Evolutionary conservation across 2,329 filamentous ascomycete genomes (phyloP).

Genomic region (Fusarium nanum): DNA sequence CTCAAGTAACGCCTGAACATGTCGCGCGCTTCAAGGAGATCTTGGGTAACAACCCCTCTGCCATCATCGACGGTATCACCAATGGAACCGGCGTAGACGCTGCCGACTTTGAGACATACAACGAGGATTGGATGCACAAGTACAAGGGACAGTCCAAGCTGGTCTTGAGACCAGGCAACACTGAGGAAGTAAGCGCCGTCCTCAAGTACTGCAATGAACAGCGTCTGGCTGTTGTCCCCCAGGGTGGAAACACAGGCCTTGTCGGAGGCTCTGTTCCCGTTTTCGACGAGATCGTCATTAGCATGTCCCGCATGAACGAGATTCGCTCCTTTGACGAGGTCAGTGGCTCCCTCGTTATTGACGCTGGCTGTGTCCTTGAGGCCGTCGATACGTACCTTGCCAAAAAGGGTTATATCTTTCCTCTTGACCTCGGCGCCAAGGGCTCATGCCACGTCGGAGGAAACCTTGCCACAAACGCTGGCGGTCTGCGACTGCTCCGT

Average conservation of each 20-base stretch:
- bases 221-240: conserved; percentile 91
- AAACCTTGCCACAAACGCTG: conserved; percentile 95
- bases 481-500: conserved; percentile 86
- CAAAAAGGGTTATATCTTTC: conserved; percentile 88
- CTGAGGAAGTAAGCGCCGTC: conserved; percentile 89
- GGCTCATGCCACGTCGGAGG: conserved; percentile 96
- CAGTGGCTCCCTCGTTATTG: conserved; percentile 88
- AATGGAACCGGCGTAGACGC: conserved; percentile 67
- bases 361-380: conserved; percentile 93
- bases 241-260: conserved; percentile 96
- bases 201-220: conserved; percentile 96
- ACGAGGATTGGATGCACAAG: conserved; percentile 99
- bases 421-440: conserved; percentile 96
- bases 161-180: conserved; percentile 85
- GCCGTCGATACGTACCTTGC: conserved; percentile 87
- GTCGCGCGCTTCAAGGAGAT: conserved; percentile 84
- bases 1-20: conserved; percentile 79
- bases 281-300: conserved; percentile 98
- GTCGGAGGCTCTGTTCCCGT: conserved; percentile 96
- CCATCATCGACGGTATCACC: conserved; percentile 85
- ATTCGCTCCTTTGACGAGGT: conserved; percentile 94
- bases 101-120: conserved; percentile 93
- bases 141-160: conserved; percentile 91
- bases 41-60: conserved; percentile 77
- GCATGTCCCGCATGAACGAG: conserved; percentile 87